Base-by-base conservation (phyloP, 495 filamentous ascomycete genomes). In the Durotheca rogersii region DNA sequence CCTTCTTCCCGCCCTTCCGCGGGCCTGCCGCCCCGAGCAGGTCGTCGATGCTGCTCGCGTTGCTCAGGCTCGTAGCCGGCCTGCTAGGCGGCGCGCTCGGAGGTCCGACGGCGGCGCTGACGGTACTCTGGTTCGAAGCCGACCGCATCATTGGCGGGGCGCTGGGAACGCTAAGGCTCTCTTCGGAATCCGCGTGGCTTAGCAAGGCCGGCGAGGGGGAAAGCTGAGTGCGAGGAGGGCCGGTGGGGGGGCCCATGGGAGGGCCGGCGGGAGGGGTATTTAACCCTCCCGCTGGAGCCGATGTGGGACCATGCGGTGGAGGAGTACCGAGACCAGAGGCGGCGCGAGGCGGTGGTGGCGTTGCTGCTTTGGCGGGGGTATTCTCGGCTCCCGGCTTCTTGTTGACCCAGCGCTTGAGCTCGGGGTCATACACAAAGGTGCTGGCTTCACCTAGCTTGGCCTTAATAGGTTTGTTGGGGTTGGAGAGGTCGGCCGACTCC, bases 381-480 rank as follows among this genome's bases (percentile, higher is more conserved):
- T 74, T 72, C 35, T 77, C 75, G n/a, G 73, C 67, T 12, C 83
- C 73, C 11, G 82, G 85, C 64, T 96, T 96, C 75, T 96, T 96
- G 69, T 99, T 96, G 69, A 99, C 81, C 94, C 94, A 99, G 63
- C 92, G 89, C 76, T 94, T 94, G 44, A 95, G 77, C 15, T 95
- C 88, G 3, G 88, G 84, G 67, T 99, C 94, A 54, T 92, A 99
- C 55, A 90, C 86, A 71, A 99, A 97, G 7, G 81, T 87, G 61
- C 79, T 93, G 58, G 92, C 86, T 67, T 99, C 94, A 49, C 94
- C 94, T 19, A 99, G 83, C 63, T 99, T 97, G 39, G 94, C 94
- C 60, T 80, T 83, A 70, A 96, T 92, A 33, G 93, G 90, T 32
- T 82, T 81, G 51, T 83, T 82, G 4, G 75, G 66, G 21, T 59